Evolutionary conservation across 1,139 yeast genomes (phyloP), one percentile per base, ranked within the genome.

Genomic region (Blastobotrys indianensis): DNA sequence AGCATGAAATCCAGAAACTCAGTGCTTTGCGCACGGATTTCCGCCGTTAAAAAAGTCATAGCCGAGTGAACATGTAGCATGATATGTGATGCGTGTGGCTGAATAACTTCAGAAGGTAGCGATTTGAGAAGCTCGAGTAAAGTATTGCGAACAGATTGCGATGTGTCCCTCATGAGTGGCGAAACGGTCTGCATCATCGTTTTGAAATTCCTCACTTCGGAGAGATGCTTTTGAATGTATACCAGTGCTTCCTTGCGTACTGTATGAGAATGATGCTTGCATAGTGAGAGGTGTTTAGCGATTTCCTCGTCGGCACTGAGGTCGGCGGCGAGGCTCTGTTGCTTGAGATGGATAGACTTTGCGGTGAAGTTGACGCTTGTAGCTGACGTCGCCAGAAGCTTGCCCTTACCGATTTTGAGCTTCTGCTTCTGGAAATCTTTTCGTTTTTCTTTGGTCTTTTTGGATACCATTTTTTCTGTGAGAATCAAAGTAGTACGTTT

Each of bases 21-120:
- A 0, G 92, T 77, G 3, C 94, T 78, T 53, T 82, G 84, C 44
- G 77, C 76, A 41, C 94, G 75, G 34, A 88, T 79, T 7, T 79
- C 80, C 0, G 90, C 82, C 33, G 75, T 76, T 39, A 92, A 83
- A 61, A 92, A 97, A 13, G 97, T 85, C 97, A 92, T 92, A 11
- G 96, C 94, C 45, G 94, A 82, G 57, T 85, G 85, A n/a, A 90
- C 73, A 61, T 85, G 90, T 30, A 92, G 69, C 31, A 85, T 74
- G 2, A 90, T 65, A 5, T 82, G 69, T 29, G 80, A 72, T 42
- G 82, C 73, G 64, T 90, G 94, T 17, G 88, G 70, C 49, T 76
- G 78, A 49, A 85, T 67, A n/a, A 80, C 68, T 6, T 78, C 78
- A 10, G 54, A 50, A 13, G 45, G 42, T 37, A 54, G 42, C 3